Evolutionary conservation across 164 flowering plant species (phyloP).

Genomic region (Stephania yunnanensis): DNA sequence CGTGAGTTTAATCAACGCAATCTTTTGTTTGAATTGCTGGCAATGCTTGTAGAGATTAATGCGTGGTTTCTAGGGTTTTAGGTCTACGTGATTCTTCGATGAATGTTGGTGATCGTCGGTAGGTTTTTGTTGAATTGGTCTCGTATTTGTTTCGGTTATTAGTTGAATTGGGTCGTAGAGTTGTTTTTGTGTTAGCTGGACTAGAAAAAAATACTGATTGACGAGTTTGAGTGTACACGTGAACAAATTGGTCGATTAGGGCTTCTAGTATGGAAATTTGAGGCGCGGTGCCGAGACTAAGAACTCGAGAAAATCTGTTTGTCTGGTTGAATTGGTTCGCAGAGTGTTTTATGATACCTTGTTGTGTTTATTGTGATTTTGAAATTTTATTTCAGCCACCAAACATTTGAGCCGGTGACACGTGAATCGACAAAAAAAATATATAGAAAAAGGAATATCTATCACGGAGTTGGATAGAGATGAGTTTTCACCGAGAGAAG

Average conservation of each 20-base stretch:
- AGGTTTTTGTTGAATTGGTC: neutral
- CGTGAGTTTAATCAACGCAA: no score
- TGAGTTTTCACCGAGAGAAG: constrained; percentile 66
- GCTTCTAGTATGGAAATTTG: neutral
- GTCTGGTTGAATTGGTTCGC: neutral
- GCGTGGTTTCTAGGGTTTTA: neutral
- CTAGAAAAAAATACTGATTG: no score
- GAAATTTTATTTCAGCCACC: no score
- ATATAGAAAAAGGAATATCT: constrained; percentile 73
- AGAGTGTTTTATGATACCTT: no score
- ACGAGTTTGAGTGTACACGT: neutral
- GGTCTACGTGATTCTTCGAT: neutral
- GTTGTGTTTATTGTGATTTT: no score
- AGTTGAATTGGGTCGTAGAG: no score
- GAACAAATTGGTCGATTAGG: no score
- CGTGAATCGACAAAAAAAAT: constrained; percentile 56
- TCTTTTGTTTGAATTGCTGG: constrained; percentile 11
- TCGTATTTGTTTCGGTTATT: no score
- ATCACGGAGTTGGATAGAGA: constrained; percentile 61
- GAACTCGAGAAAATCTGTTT: no score
- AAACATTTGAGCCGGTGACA: constrained; percentile 33
- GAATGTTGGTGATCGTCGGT: neutral
- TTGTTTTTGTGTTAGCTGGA: no score
- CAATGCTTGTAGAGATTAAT: no score
- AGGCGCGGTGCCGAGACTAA: no score